A percentile compares a stretch with the other conserved stretches of the same genome.
These are phyloP conservation scores for Phytopythium litorale DNA, from an alignment of 352 stramenopile genomes.

Conservation along the genomic window DNA sequence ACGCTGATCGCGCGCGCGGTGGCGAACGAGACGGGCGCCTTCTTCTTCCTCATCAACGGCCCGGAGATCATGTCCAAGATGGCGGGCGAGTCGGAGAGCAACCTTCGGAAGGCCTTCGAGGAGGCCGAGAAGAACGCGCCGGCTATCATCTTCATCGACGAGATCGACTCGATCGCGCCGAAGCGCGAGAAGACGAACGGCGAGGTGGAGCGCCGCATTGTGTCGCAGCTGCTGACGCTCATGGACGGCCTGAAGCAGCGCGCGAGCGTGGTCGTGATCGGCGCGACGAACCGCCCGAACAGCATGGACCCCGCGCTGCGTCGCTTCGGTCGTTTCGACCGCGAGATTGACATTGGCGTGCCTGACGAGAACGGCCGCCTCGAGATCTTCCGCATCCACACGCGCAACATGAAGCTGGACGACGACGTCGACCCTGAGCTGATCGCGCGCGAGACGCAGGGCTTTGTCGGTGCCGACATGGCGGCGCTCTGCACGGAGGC, in stretches of 20 bases:
- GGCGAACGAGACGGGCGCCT: constrained; percentile 98
- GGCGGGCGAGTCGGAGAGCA: constrained; percentile 91
- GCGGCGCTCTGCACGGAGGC: constrained; percentile 98
- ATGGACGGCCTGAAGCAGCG: constrained; percentile 97
- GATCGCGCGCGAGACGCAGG: constrained; percentile 98
- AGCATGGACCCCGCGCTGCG: constrained; percentile 97
- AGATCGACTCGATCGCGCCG: constrained; percentile 98
- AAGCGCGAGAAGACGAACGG: constrained; percentile 99
- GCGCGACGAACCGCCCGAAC: constrained; percentile 99
- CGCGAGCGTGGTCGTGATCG: constrained; percentile 97
- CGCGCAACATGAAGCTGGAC: constrained; percentile 99
- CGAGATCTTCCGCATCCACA: constrained; percentile 99
- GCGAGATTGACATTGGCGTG: constrained; percentile 99
- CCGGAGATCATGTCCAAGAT: constrained; percentile 99
- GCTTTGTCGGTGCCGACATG: constrained; percentile 99
- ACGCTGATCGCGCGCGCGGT: constrained; percentile 98
- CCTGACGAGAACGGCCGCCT: constrained; percentile 98
- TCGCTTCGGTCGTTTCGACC: constrained; percentile 98
- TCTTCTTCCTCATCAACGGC: constrained; percentile 99
- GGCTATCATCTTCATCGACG: constrained; percentile 99
- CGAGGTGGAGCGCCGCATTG: constrained; percentile 98
- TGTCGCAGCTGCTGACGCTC: constrained; percentile 97
- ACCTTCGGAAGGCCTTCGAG: constrained; percentile 97
- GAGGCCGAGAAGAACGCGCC: constrained; percentile 99
- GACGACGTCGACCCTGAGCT: constrained; percentile 98